Conservation (phyloP, 2,329 filamentous ascomycete species). For the Talaromyces atroroseus region DNA sequence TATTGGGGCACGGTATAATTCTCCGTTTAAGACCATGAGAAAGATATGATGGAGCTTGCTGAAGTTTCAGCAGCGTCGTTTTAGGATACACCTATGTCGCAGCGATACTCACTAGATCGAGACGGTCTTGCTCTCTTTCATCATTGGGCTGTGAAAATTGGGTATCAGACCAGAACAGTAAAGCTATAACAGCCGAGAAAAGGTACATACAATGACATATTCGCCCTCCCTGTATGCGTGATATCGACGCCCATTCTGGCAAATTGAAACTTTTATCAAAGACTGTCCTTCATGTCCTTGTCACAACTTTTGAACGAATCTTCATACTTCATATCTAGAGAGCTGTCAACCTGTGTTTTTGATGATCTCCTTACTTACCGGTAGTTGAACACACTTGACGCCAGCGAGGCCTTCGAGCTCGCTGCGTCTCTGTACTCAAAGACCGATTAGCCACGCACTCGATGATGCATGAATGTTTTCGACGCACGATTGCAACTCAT, state of each 20-base stretch:
- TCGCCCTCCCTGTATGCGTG: constrained; percentile 8
- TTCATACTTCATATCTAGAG: background rate
- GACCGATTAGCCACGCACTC: background rate
- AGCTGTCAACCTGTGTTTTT: background rate
- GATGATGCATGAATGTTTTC: background rate
- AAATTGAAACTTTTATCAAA: background rate
- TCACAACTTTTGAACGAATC: background rate
- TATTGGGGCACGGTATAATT: constrained; percentile 17
- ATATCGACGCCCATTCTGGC: constrained; percentile 8
- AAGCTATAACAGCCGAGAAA: background rate
- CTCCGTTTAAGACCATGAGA: constrained; percentile 13
- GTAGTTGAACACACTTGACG: constrained; percentile 1
- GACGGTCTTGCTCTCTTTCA: constrained; percentile 8
- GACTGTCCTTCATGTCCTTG: background rate
- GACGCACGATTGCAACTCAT: background rate
- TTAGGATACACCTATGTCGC: background rate
- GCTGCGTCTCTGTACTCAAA: background rate
- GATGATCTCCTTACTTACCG: background rate
- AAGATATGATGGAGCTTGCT: constrained; percentile 20
- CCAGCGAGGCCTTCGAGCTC: constrained; percentile 1
- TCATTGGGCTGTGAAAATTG: constrained; percentile 1
- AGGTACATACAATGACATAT: constrained; percentile 5
- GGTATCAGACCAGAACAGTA: background rate
- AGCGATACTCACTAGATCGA: constrained; percentile 6
- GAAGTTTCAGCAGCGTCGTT: background rate